Percentiles rank a stretch among this genome's conserved stretches.
phyloP scores from a whole-genome alignment of 1,284 basidiomycete species.

The Tilletia caries region DNA sequence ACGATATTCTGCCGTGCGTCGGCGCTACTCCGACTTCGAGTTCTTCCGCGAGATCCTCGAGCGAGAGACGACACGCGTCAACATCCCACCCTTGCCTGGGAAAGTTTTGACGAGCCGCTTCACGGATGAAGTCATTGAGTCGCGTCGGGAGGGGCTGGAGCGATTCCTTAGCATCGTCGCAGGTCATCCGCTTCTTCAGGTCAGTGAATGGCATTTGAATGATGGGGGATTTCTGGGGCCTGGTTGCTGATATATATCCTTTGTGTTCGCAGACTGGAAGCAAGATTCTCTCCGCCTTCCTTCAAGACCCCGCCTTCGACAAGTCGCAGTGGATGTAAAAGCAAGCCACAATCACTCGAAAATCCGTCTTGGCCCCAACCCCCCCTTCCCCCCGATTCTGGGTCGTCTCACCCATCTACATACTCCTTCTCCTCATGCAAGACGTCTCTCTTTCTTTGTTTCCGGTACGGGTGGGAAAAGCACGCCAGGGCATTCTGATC shows the following conservation, averaged over 20 bases:
- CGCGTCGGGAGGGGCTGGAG: slow-evolving; percentile 85
- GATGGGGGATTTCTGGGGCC: too few species aligned
- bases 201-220: slow-evolving; percentile 52
- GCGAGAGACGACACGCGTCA: slow-evolving; percentile 91
- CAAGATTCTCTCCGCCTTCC: slow-evolving; percentile 92
- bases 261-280: slow-evolving; percentile 79
- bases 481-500: too few species aligned
- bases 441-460: too few species aligned
- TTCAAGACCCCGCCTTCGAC: slow-evolving; percentile 70
- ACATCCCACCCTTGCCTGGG: slow-evolving; percentile 92
- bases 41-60: slow-evolving; percentile 98
- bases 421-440: too few species aligned
- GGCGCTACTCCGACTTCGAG: slow-evolving; percentile 97
- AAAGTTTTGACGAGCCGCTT: slow-evolving; percentile 72
- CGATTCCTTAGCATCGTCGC: slow-evolving; percentile 93
- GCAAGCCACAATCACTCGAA: neutral
- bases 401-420: too few species aligned
- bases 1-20: slow-evolving; percentile 84
- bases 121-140: slow-evolving; percentile 95
- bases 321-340: slow-evolving; percentile 44
- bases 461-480: too few species aligned
- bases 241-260: neutral
- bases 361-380: too few species aligned
- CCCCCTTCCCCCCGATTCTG: too few species aligned
- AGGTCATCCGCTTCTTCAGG: slow-evolving; percentile 92